Evolutionary conservation across 352 stramenopile species (phyloP).

Genomic region (Blastocystis sp.): DNA sequence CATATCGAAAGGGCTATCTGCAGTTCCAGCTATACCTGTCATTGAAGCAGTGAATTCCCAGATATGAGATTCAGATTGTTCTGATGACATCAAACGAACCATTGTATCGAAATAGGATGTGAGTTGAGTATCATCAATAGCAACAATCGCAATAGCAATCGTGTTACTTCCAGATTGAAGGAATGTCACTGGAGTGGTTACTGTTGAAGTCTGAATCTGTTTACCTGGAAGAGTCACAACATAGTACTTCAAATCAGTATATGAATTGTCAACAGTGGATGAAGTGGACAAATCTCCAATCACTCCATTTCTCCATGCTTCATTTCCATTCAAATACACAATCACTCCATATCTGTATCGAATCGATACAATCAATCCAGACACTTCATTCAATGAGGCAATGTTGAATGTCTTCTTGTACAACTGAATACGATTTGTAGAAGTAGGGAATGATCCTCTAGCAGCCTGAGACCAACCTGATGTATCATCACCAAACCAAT

Average conservation of each 20-base stretch:
- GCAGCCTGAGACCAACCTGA: no score
- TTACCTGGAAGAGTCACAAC: slow-evolving; percentile 9
- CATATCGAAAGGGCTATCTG: not conserved
- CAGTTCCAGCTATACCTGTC: not conserved
- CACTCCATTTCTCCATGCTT: slow-evolving; percentile 27
- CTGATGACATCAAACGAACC: not conserved
- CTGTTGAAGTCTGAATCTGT: not conserved
- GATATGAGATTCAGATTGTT: not conserved
- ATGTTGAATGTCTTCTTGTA: no score
- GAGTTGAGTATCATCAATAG: not conserved
- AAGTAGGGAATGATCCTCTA: no score
- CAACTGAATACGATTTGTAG: no score
- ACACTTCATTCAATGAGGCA: no score
- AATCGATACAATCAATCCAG: slow-evolving; percentile 36
- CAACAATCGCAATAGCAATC: slow-evolving; percentile 41
- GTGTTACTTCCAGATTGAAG: not conserved
- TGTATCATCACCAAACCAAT: no score
- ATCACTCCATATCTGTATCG: slow-evolving; percentile 8
- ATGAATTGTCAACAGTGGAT: not conserved
- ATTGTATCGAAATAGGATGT: slow-evolving; percentile 8
- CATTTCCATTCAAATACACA: slow-evolving; percentile 35
- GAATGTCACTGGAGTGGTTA: not conserved
- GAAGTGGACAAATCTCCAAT: not conserved
- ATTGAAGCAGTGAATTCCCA: slow-evolving; percentile 6
- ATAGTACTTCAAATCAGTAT: not conserved